Base-by-base conservation (phyloP, 1,284 basidiomycete species). In the Cryptococcus sp. region DNA sequence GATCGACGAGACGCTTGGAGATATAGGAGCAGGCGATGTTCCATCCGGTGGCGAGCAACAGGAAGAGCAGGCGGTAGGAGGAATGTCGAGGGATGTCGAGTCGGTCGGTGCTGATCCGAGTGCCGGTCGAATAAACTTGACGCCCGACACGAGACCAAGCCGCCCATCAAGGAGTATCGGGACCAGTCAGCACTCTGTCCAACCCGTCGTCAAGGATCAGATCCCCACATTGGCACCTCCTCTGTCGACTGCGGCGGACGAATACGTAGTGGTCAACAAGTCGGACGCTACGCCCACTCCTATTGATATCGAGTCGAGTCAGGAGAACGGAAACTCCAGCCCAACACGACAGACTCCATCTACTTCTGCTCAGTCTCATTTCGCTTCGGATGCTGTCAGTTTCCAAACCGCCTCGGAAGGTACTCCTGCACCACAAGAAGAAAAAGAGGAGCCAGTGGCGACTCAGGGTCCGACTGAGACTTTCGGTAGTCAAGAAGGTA, bases 361-460 rank as follows among this genome's bases (percentile, higher is more conserved):
- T 16, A 39, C 36, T 16, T 5, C 36, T 16, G 39, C 48, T 4
- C 19, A 21, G 13, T 10, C 39, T 24, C 25, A 31, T 14, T 45
- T 16, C 22, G 46, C 16, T 10, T 24, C 18, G 9, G 52, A 55
- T 9, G 57, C 53, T 1, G 34, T 46, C 11, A 57, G 55, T 40
- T 62, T 62, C 45, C 48, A 36, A 50, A 62, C 60, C 16, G 60
- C 60, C 25, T 24, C 46, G 21, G 55, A 57, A 28, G 55, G 55
- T 39, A n/a, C 36, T 16, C 5, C 36, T 5, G 5, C 28, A 28
- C 14, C 32, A 19, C 36, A 39, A 5, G n/a, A 23, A 39, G 46
- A 40, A 9, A 9, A 34, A 9, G 32, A 34, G 10, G 32, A 34
- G 32, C n/a, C n/a, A n/a, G n/a, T n/a, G n/a, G n/a, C n/a, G n/a